Conservation (phyloP, 164 flowering plant genomes). For the Annona squamosa region DNA sequence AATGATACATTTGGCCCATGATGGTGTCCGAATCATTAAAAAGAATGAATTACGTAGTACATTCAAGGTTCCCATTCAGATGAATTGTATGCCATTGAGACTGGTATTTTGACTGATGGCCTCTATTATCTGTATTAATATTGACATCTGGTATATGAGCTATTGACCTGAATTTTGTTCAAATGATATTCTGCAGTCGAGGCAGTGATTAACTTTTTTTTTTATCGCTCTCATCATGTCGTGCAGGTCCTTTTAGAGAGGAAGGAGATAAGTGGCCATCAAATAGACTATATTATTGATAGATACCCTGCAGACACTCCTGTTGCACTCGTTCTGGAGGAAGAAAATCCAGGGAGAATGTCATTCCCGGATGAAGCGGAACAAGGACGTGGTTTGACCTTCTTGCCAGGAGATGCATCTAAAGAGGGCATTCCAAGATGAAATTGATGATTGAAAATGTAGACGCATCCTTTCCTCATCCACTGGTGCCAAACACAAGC, state of each 20-base stretch:
- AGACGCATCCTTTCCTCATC: neutral
- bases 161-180: too few relatives aligned
- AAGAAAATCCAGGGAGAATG: conserved; percentile 77
- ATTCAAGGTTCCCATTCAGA: too few relatives aligned
- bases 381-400: conserved; percentile 29
- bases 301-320: conserved; percentile 77
- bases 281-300: conserved; percentile 60
- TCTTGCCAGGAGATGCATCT: conserved; percentile 26
- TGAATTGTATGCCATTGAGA: too few relatives aligned
- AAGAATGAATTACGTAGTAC: too few relatives aligned
- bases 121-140: neutral
- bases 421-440: conserved; percentile 11
- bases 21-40: too few relatives aligned
- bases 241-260: conserved; percentile 72
- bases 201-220: neutral
- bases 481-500: neutral
- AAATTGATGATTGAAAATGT: neutral
- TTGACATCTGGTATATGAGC: neutral
- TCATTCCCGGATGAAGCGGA: conserved; percentile 34
- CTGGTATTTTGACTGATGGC: too few relatives aligned
- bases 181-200: too few relatives aligned
- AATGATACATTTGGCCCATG: too few relatives aligned
- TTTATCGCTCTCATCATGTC: neutral
- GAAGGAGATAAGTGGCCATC: conserved; percentile 73
- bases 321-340: conserved; percentile 47